phyloP scores from a whole-genome alignment of 768 basidiomycete species.

The Piloderma croceum region DNA sequence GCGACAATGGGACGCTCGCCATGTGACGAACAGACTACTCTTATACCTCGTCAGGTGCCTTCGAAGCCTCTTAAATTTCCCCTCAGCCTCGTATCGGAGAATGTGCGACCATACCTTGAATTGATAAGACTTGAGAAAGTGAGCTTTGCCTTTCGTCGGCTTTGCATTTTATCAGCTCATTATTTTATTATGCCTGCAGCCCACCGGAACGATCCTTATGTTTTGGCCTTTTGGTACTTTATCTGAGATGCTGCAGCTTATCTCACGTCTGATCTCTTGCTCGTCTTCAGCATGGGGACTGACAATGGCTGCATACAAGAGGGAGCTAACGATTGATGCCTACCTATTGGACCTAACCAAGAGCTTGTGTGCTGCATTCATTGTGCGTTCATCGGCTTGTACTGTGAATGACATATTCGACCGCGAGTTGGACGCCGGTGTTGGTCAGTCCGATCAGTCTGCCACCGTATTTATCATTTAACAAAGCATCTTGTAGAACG shows the following conservation, averaged over 20 bases:
- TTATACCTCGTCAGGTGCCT: too few species aligned
- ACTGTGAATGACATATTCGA: constrained; percentile 55
- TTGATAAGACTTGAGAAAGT: constrained; percentile 48
- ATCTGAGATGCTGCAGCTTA: background rate
- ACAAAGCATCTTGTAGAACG: constrained; percentile 32
- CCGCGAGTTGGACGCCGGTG: constrained; percentile 45
- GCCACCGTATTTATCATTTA: background rate
- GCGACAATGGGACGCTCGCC: too few species aligned
- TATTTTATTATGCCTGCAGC: constrained; percentile 23
- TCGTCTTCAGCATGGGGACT: constrained; percentile 34
- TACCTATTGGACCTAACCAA: constrained; percentile 30
- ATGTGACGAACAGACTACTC: too few species aligned
- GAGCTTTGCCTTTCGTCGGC: constrained; percentile 1
- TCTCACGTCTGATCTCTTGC: background rate
- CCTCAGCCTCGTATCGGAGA: constrained; percentile 25
- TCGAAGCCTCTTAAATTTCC: constrained; percentile 29
- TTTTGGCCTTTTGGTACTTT: constrained; percentile 48
- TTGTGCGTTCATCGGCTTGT: constrained; percentile 45
- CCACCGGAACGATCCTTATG: constrained; percentile 45
- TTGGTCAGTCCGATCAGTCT: constrained; percentile 33
- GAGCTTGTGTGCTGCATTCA: constrained; percentile 35
- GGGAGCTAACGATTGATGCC: constrained; percentile 22
- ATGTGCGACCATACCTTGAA: constrained; percentile 39
- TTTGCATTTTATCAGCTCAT: background rate
- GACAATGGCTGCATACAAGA: constrained; percentile 43